Evolutionary conservation across 352 stramenopile genomes (phyloP), one percentile per base, ranked within the genome.

Genomic region (Globisporangium spiculum): DNA sequence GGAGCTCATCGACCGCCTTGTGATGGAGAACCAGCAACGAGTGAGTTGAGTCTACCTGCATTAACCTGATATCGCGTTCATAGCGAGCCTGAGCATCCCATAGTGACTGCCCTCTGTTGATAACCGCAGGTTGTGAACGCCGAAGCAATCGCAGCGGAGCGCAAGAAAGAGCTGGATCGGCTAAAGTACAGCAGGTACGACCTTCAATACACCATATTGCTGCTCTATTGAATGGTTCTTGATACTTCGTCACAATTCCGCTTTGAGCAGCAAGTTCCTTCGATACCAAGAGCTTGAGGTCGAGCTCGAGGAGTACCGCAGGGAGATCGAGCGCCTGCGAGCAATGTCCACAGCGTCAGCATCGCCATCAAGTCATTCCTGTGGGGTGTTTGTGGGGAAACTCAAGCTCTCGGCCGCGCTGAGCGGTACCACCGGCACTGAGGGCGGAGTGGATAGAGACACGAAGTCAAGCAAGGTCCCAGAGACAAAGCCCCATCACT

Each of bases 201-300:
- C 22, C n/a, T 5, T 1, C 46, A 20, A 2, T 52, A 16, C 38
- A 12, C 38, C 4, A 12, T 16, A 20, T 6, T 12, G 6, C 6
- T 9, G 16, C 4, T 5, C 3, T 50, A 34, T 30, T 16, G 41
- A 30, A 14, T 4, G 16, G 1, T 44, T 36, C 3, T 24, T 12
- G 32, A 38, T 38, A 12, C 32, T 38, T 38, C 5, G 8, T 12
- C 0, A 3, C 32, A 38, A 38, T 60, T 14, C 16, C 24, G 0
- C 26, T 59, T 7, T 20, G 30, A 48, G 20, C 27, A 56, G 6
- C 50, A 92, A 92, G 64, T 92, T 90, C 63, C 75, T 92, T 65
- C 81, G 80, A 2, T 84, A 81, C 44, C 84, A 89, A 63, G 84
- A 92, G 55, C 65, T 89, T 5, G 80, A 90, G 41, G 55, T 81